Percentiles rank a stretch among this genome's conserved stretches.
These are phyloP conservation scores for Mycena chlorophos DNA, from an alignment of 768 basidiomycete genomes.

Conservation along the genomic window DNA sequence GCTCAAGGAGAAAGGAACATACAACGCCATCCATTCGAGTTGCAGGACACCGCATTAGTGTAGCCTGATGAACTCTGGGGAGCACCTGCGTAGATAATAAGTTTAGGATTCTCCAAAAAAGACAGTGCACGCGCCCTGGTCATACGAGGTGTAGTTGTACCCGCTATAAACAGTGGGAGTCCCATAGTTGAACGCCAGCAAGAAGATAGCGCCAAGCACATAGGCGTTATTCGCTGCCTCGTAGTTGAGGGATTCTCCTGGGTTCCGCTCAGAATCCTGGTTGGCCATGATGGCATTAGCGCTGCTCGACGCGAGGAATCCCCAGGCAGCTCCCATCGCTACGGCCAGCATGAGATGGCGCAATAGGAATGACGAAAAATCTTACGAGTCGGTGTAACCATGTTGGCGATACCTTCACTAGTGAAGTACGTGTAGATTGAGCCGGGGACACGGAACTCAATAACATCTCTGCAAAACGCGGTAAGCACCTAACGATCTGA, in stretches of 20 bases:
- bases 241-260: conserved; percentile 20
- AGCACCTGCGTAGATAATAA: conserved; percentile 13
- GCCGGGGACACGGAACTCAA: conserved; percentile 25
- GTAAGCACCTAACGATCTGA: conserved; percentile 1
- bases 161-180: conserved; percentile 24
- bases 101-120: conserved; percentile 6
- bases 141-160: conserved; percentile 9
- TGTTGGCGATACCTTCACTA: conserved; percentile 15
- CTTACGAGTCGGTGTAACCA: conserved; percentile 24
- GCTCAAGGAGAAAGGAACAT: no score
- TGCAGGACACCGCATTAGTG: conserved; percentile 24
- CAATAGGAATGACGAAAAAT: not conserved
- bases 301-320: conserved; percentile 18
- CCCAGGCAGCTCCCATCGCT: conserved; percentile 26
- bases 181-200: conserved; percentile 25
- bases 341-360: not conserved
- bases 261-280: conserved; percentile 24
- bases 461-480: conserved; percentile 16
- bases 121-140: not conserved
- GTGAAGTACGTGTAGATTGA: conserved; percentile 20
- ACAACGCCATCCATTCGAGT: conserved; percentile 24
- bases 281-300: conserved; percentile 25
- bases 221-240: conserved; percentile 22
- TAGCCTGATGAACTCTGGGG: conserved; percentile 21
- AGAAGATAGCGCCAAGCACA: conserved; percentile 22